Conservation (phyloP, 1,284 basidiomycete species). For the Sparassis latifolia region DNA sequence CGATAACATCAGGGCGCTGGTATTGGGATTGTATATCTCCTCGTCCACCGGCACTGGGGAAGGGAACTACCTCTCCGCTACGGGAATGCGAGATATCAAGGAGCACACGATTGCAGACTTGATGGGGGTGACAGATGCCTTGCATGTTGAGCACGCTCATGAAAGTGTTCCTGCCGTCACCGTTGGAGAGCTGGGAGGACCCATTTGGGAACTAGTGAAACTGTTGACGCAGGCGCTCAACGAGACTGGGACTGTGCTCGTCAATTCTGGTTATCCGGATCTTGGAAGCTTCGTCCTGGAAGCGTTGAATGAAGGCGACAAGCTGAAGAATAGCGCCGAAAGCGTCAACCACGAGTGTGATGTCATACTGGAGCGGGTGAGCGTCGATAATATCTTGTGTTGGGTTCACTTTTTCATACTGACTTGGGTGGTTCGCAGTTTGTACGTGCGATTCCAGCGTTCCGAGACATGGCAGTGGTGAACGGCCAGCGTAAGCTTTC, state of each 20-base stretch:
- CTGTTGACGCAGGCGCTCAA: conserved; percentile 60
- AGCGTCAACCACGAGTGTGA: conserved; percentile 41
- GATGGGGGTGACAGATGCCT: conserved; percentile 47
- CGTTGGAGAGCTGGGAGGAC: conserved; percentile 72
- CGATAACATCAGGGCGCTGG: conserved; percentile 70
- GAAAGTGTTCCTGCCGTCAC: conserved; percentile 62
- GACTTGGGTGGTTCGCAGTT: conserved; percentile 36
- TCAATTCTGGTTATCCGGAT: conserved; percentile 54
- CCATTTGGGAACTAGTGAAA: conserved; percentile 65
- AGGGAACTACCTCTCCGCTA: conserved; percentile 58
- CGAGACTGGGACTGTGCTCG: conserved; percentile 66
- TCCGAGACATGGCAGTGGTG: conserved; percentile 65
- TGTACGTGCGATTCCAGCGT: conserved; percentile 68
- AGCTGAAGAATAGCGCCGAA: conserved; percentile 26
- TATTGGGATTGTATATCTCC: conserved; percentile 65
- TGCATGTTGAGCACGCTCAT: conserved; percentile 70
- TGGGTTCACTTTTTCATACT: background rate
- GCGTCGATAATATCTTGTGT: conserved; percentile 3
- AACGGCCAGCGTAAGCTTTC: conserved; percentile 47
- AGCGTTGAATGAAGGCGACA: conserved; percentile 52
- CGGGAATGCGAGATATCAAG: conserved; percentile 51
- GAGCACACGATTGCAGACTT: conserved; percentile 62
- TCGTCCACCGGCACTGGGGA: conserved; percentile 41
- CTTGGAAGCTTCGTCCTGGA: conserved; percentile 71
- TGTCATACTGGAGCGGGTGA: conserved; percentile 57